A percentile compares a stretch with the other conserved stretches of the same genome.
Conservation (phyloP, 1,284 basidiomycete species). For the Moniliophthora roreri region DNA sequence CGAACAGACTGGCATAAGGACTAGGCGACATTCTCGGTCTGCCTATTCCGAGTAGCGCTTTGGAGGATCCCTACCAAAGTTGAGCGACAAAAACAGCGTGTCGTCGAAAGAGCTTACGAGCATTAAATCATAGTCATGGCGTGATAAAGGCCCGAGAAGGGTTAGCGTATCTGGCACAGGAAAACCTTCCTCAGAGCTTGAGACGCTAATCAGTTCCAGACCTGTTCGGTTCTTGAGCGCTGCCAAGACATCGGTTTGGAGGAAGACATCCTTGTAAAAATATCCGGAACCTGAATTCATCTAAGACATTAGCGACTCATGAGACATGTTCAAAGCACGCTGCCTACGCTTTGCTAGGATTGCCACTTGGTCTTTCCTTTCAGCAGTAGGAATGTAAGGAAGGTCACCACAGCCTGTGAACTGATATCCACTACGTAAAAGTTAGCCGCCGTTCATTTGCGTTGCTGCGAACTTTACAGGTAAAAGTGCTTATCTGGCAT, state of each 20-base stretch:
- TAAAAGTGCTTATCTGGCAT: conserved; percentile 11
- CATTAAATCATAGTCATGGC: conserved; percentile 7
- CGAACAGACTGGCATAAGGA: conserved; percentile 7
- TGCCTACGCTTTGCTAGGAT: conserved; percentile 10
- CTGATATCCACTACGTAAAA: conserved; percentile 6
- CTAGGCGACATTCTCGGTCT: conserved; percentile 4
- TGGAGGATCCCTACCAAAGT: conserved; percentile 2
- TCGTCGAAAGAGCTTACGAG: too few species aligned
- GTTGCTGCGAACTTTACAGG: not conserved
- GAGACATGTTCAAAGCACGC: not conserved
- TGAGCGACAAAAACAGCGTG: not conserved
- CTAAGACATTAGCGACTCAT: too few species aligned
- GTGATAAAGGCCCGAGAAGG: not conserved
- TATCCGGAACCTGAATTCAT: conserved; percentile 3
- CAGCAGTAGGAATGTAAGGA: conserved; percentile 2
- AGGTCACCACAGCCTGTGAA: conserved; percentile 9
- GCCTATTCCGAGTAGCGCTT: conserved; percentile 6
- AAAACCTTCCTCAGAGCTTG: conserved; percentile 4
- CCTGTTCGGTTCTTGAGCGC: conserved; percentile 3
- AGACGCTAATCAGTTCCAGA: not conserved
- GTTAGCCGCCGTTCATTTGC: not conserved
- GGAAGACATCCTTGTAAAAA: conserved; percentile 4
- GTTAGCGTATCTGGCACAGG: conserved; percentile 3
- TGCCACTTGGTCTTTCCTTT: conserved; percentile 9
- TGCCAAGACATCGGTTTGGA: not conserved